Base-by-base conservation (phyloP, 345 rosid genomes). In the Moringa oleifera region DNA sequence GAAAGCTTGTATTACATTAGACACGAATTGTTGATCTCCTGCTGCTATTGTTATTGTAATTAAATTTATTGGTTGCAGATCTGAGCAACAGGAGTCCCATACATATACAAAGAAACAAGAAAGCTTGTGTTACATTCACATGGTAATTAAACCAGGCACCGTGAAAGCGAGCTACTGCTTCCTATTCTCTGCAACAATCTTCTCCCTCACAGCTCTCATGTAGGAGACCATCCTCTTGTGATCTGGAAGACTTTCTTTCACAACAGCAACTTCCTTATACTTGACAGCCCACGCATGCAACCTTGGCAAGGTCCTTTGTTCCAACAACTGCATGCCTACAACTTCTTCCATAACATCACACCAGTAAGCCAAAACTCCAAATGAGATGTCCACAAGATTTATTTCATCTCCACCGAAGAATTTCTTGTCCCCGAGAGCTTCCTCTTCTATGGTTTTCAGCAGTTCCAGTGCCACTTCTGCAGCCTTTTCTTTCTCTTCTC, bases 231-330 rank as follows among this genome's bases (percentile, higher is more conserved):
- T 37, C 20, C 19, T 18, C 0, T 53, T 49, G 7, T 1, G 20
- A 18, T 64, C 66, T 8, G 67, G 71, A 5, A 66, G 41, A 17
- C 59, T 71, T 50, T 65, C 61, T 59, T 50, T 47, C 28, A 65
- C 18, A 15, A 64, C 13, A 18, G 55, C 51, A n/a, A 46, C 52
- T 41, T 50, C 18, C 51, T 31, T 64, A 41, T 58, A 65, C 45
- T 50, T 54, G 23, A 31, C 33, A 57, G 41, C 13, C 70, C 74
- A 71, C 7, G 50, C 51, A 9, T 36, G 33, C 61, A 59, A 18
- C 12, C 55, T 20, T 11, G 68, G 68, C 12, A 64, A 55, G 23
- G 31, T 55, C 10, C 18, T 45, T 20, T 62, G 69, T 8, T 56
- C 50, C 55, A 24, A 2, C 51, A 64, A 23, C 31, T 64, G 18